Evolutionary conservation across 208 protist species (phyloP), one percentile per base, ranked within the genome.

Genomic region (Endotrypanum monterogeii): DNA sequence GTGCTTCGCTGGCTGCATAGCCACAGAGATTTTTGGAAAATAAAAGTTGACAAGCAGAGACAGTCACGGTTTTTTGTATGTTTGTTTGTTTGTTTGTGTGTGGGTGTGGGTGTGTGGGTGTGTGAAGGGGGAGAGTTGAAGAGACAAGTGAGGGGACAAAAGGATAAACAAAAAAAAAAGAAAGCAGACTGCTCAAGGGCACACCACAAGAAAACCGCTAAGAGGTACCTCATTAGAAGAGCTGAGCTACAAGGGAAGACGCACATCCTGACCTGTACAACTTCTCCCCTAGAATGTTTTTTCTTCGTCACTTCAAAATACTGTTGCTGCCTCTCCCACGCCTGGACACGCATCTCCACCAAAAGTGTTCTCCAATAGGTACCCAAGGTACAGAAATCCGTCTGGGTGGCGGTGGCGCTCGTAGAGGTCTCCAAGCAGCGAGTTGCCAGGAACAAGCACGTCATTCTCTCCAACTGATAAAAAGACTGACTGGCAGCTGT

Each of bases 401-500:
- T 98, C 96, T 20, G 80, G 66, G 71, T 97, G 84, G 55, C 86
- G 84, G 67, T 96, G 92, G 71, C 95, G 79, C 57, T 94, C 82
- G 72, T 98, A 98, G 2, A 98, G 68, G 46, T 85, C 81, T 8
- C 83, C 80, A 73, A 98, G 78, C 5, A 93, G 74, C 1, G 87
- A 67, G 50, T 89, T 92, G 46, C 83, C 97, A 14, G 96, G 90
- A 20, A 95, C 94, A 41, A 98, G 62, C 3, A 83, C 78, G 51
- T 95, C 90, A 41, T 58, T 63, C 48, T 85, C 67, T 63, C 94
- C 94, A 23, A 98, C 83, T 68, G 97, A 97, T 37, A 98, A 79
- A 80, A 98, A 98, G 48, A 98, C 85, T 5, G 88, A 95, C 75
- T 98, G 94, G 46, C 95, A 89, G 57, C 91, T 76, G 48, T 82